Evolutionary conservation across 257 asterid genomes (phyloP), one percentile per base, ranked within the genome.

Genomic region (Solanum phureja): DNA sequence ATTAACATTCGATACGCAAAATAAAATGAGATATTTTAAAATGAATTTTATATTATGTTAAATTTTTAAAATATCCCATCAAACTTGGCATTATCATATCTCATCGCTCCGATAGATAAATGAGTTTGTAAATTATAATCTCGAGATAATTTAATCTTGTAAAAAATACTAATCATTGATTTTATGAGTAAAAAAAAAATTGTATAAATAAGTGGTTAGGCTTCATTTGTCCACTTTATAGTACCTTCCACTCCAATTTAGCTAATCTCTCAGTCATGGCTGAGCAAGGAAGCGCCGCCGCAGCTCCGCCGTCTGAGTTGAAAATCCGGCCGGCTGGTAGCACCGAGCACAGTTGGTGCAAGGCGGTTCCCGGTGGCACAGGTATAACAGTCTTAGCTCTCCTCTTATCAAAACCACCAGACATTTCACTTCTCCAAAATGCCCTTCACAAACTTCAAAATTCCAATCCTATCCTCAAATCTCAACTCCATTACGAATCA

Each of bases 291-390:
- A 75, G 66, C 35, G 40, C 35, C 73, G 40, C 31, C 31, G 31
- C 31, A 29, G 2, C 86, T 11, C 83, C 49, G 38, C 64, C 89
- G 33, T 74, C 29, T 4, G 89, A 71, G 46, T 85, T 90, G 83
- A 83, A 88, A 88, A 29, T n/a, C 91, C 98, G 99, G 11, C 92
- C 89, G 21, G 90, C 87, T 1, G 95, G 98, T 35, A 90, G 91
- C 91, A 95, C 98, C 44, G 99, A 97, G 92, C 91, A 71, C 88
- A 97, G 98, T 91, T 97, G 98, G 99, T 97, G 98, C 96, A 93
- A 89, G 90, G 98, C 98, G 19, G 96, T 93, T 3, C 95, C 96
- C 29, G 96, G 96, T 33, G 99, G 99, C 87, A 97, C 99, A 29
- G 98, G 99, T 79, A 90, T 91, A 46, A 95, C 98, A 1, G 97